These are phyloP conservation scores for Heracleum sosnowskyi DNA, from an alignment of 129 eudicot genomes.

Conservation along the genomic window DNA sequence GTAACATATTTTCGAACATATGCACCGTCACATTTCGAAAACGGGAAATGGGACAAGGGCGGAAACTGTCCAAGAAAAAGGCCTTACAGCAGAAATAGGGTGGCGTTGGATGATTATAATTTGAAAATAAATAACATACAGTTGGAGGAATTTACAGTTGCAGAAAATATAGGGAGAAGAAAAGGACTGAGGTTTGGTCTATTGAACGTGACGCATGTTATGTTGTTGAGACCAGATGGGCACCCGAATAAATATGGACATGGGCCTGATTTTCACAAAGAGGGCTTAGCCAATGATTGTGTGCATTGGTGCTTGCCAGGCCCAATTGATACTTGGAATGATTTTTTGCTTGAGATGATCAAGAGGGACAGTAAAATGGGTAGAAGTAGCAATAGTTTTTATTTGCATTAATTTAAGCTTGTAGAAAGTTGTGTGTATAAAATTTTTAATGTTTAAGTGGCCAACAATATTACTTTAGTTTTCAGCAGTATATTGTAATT, in stretches of 20 bases:
- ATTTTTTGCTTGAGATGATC: slow-evolving; percentile 52
- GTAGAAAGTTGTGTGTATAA: not conserved
- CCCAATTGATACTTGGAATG: slow-evolving; percentile 56
- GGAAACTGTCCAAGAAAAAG: slow-evolving; percentile 62
- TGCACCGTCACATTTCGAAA: slow-evolving; percentile 77
- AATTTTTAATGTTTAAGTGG: not conserved
- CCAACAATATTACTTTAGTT: not conserved
- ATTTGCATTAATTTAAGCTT: not conserved
- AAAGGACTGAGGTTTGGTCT: slow-evolving; percentile 37
- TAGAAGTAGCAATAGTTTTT: not conserved
- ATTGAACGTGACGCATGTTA: slow-evolving; percentile 50
- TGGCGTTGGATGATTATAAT: slow-evolving; percentile 30
- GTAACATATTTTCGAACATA: slow-evolving; percentile 48
- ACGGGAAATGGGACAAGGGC: slow-evolving; percentile 72
- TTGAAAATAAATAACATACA: slow-evolving; percentile 58
- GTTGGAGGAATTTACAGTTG: slow-evolving; percentile 47
- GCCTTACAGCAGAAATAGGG: slow-evolving; percentile 48
- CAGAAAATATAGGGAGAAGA: slow-evolving; percentile 35
- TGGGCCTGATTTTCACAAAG: slow-evolving; percentile 34
- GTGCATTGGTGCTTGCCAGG: slow-evolving; percentile 68
- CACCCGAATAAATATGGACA: slow-evolving; percentile 79
- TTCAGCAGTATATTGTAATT: too few species aligned
- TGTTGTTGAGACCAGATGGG: slow-evolving; percentile 74
- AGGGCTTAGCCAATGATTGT: slow-evolving; percentile 44
- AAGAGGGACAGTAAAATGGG: slow-evolving; percentile 32